Conservation (phyloP, 2,329 filamentous ascomycete genomes). For the Trichoderma sp. region DNA sequence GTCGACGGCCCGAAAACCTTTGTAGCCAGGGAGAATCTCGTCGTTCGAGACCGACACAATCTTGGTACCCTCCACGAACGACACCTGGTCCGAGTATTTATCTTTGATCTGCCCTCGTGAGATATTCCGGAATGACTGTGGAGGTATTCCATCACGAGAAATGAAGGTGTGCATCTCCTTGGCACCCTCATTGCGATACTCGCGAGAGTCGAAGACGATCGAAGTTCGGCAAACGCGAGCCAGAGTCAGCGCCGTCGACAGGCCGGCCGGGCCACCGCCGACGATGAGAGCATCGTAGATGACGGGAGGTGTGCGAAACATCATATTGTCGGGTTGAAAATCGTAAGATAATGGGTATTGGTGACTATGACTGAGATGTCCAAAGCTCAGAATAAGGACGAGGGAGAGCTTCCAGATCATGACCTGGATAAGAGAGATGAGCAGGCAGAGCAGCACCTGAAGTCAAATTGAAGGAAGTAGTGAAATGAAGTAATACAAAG, state of each 20-base stretch:
- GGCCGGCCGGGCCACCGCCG: conserved; percentile 49
- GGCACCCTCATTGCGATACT: conserved; percentile 50
- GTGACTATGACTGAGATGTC: background rate
- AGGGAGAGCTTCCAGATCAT: background rate
- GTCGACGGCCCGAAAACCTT: conserved; percentile 42
- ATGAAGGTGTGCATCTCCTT: conserved; percentile 49
- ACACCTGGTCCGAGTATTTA: conserved; percentile 36
- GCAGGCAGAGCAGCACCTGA: background rate
- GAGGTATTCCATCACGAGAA: conserved; percentile 40
- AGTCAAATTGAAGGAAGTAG: background rate
- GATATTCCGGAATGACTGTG: conserved; percentile 36
- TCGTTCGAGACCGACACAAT: conserved; percentile 29
- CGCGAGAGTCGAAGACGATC: conserved; percentile 49
- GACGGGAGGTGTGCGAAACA: background rate
- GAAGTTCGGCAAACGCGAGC: conserved; percentile 49
- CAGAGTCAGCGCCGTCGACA: conserved; percentile 46
- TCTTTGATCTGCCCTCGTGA: conserved; percentile 34
- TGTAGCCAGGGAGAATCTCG: conserved; percentile 20
- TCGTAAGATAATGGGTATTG: background rate
- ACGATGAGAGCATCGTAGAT: conserved; percentile 47
- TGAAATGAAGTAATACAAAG: background rate
- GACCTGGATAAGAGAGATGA: background rate
- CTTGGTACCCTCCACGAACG: conserved; percentile 17
- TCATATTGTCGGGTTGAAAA: background rate
- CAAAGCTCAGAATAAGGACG: background rate